phyloP scores from a whole-genome alignment of 2,329 filamentous ascomycete genomes.

The Monilinia fructigena region DNA sequence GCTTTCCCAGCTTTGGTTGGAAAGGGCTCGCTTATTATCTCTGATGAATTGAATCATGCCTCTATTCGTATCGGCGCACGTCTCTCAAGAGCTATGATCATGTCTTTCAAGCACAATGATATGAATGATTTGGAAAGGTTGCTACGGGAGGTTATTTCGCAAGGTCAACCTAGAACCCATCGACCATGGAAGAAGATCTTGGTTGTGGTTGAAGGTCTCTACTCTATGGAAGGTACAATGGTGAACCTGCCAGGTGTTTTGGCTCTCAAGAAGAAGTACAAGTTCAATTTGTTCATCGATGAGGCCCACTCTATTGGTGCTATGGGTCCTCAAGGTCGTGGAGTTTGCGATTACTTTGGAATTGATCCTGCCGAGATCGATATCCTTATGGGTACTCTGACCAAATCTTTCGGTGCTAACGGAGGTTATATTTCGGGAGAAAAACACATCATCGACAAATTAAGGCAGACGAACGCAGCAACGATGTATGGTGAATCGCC shows the following conservation, averaged over 20 bases:
- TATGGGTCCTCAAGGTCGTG: constrained; percentile 80
- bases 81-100: constrained; percentile 90
- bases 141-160: constrained; percentile 88
- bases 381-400: constrained; percentile 96
- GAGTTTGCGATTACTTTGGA: constrained; percentile 96
- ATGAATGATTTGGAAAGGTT: constrained; percentile 82
- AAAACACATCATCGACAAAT: constrained; percentile 88
- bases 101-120: constrained; percentile 97
- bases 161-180: constrained; percentile 96
- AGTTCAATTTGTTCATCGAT: constrained; percentile 93
- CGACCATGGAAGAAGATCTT: constrained; percentile 99
- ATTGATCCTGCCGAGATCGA: constrained; percentile 86
- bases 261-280: constrained; percentile 89
- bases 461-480: constrained; percentile 80
- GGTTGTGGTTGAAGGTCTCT: constrained; percentile 92
- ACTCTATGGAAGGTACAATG: constrained; percentile 99
- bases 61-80: constrained; percentile 95
- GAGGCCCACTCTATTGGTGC: constrained; percentile 96
- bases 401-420: constrained; percentile 97
- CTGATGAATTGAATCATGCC: constrained; percentile 95
- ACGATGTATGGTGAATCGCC: constrained; percentile 86
- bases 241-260: constrained; percentile 92
- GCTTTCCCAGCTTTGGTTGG: constrained; percentile 89
- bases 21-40: constrained; percentile 92
- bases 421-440: constrained; percentile 92